Evolutionary conservation across 2,329 filamentous ascomycete genomes (phyloP).

Genomic region (Emmonsia crescens): DNA sequence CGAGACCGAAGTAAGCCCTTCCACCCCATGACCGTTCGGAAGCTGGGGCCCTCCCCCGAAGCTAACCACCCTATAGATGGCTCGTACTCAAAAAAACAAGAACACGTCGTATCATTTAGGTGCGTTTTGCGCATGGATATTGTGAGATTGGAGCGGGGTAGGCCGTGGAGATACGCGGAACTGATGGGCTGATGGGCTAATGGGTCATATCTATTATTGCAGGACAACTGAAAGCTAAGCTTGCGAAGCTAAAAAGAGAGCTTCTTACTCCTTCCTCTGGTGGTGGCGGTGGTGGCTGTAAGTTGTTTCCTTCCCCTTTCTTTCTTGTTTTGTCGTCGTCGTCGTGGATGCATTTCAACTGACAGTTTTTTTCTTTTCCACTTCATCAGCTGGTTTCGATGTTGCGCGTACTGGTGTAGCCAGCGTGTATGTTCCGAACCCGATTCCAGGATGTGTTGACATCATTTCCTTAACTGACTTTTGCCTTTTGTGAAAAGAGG

Average conservation of each 20-base stretch:
- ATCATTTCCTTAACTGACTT: background rate
- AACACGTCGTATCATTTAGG: constrained; percentile 86
- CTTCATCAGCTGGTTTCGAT: constrained; percentile 65
- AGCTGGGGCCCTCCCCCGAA: constrained; percentile 5
- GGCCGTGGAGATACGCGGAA: background rate
- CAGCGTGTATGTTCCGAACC: constrained; percentile 52
- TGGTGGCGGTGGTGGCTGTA: constrained; percentile 66
- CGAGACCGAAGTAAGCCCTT: constrained; percentile 69
- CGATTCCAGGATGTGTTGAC: background rate
- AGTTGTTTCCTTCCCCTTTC: constrained; percentile 11
- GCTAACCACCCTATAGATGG: constrained; percentile 54
- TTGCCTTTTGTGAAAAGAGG: constrained; percentile 40
- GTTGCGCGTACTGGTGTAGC: constrained; percentile 95
- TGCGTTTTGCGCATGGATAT: constrained; percentile 17
- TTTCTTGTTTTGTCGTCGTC: background rate
- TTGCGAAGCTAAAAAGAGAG: constrained; percentile 95
- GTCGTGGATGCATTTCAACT: background rate
- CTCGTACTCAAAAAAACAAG: constrained; percentile 95
- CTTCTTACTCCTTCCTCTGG: constrained; percentile 71
- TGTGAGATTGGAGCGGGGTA: background rate
- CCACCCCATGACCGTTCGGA: constrained; percentile 1
- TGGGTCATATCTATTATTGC: constrained; percentile 6
- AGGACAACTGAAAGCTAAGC: constrained; percentile 90
- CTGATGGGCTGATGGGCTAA: constrained; percentile 14
- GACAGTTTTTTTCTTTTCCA: background rate